Evolutionary conservation across 108 stramenopile genomes (phyloP).

Genomic region (Parietichytrium sp.): DNA sequence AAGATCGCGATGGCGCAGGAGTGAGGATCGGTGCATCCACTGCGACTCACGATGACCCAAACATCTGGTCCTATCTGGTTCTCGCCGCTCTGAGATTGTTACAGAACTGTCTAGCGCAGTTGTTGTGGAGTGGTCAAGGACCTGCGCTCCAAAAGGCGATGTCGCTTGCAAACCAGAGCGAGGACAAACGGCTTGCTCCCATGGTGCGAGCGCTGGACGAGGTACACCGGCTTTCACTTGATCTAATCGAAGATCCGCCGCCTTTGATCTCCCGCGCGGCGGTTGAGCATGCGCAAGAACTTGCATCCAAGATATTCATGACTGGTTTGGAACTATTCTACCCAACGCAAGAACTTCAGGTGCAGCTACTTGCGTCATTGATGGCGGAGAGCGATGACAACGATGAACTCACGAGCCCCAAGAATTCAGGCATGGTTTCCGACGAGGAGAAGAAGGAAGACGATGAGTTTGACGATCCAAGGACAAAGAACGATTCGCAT

Average conservation of each 20-base stretch:
- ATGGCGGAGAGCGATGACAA: slow-evolving; percentile 30
- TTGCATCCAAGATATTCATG: slow-evolving; percentile 46
- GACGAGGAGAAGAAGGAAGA: neutral
- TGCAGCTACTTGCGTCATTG: slow-evolving; percentile 46
- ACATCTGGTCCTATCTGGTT: slow-evolving; percentile 44
- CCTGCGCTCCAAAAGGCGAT: neutral
- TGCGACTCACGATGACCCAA: neutral
- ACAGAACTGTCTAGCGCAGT: slow-evolving; percentile 46
- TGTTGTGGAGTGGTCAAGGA: slow-evolving; percentile 39
- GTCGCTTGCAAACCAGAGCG: slow-evolving; percentile 36
- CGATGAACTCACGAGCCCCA: neutral
- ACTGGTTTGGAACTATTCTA: slow-evolving; percentile 51
- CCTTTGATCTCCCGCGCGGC: neutral
- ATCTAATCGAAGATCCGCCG: slow-evolving; percentile 46
- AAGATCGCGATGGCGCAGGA: too few relatives aligned
- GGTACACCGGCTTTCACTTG: slow-evolving; percentile 43
- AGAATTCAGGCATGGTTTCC: neutral
- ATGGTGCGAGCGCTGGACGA: neutral
- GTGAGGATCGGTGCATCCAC: too few relatives aligned
- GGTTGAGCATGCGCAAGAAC: slow-evolving; percentile 37
- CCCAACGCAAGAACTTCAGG: slow-evolving; percentile 46
- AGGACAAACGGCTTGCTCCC: neutral
- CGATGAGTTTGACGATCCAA: neutral
- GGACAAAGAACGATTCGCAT: too few relatives aligned
- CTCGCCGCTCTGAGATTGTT: slow-evolving; percentile 45